Conservation (phyloP, 83 land plant species). For the Diphasiastrum complanatum region DNA sequence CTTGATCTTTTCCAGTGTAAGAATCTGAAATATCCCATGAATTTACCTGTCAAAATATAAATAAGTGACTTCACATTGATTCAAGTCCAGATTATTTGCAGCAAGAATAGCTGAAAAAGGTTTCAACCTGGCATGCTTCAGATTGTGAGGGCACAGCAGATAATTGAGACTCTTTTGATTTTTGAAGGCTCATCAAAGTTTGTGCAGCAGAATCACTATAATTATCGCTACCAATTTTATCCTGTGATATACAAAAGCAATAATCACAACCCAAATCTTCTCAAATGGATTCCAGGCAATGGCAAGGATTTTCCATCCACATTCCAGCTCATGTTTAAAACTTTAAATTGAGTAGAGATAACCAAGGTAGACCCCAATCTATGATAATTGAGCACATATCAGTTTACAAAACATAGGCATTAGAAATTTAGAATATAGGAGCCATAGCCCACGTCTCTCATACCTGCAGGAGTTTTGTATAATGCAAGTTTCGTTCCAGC, state of each 20-base stretch:
- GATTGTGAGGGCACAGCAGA: constrained; percentile 29
- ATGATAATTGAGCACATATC: too few species aligned
- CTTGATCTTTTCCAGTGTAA: constrained; percentile 14
- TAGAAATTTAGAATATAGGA: too few species aligned
- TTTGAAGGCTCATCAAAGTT: constrained; percentile 28
- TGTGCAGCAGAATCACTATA: constrained; percentile 24
- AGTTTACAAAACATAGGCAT: too few species aligned
- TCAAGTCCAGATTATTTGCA: background rate
- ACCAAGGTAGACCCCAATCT: too few species aligned
- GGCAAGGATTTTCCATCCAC: too few species aligned
- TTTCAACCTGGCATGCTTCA: constrained; percentile 30
- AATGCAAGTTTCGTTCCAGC: constrained; percentile 28
- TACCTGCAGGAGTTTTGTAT: constrained; percentile 26
- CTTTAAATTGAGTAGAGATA: too few species aligned
- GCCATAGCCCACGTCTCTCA: too few species aligned
- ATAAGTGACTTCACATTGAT: constrained; percentile 2
- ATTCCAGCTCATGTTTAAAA: too few species aligned
- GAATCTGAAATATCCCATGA: constrained; percentile 43
- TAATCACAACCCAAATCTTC: background rate
- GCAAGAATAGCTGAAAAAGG: background rate
- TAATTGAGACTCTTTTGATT: constrained; percentile 32
- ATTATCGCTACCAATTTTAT: constrained; percentile 36
- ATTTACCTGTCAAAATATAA: constrained; percentile 26
- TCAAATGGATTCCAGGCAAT: too few species aligned
- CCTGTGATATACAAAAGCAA: constrained; percentile 11